Base-by-base conservation (phyloP, 306 rosid genomes). In the Benincasa hispida region DNA sequence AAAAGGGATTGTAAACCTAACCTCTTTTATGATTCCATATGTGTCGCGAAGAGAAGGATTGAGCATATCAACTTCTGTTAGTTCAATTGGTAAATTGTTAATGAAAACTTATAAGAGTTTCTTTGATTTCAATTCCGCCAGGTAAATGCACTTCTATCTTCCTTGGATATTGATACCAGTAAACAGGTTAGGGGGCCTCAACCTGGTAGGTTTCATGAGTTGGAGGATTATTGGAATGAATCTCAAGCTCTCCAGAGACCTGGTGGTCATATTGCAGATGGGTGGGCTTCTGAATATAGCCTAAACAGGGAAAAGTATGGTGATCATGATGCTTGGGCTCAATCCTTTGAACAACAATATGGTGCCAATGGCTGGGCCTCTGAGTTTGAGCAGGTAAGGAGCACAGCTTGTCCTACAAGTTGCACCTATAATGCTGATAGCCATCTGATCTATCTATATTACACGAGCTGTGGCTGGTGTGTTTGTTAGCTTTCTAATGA, bases 281-380 rank as follows among this genome's bases (percentile, higher is more conserved):
- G 91, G 77, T 95, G 99, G 99, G 89, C 90, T 82, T 47, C 90
- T 76, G 98, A 95, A 80, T 95, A 73, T 81, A 66, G 85, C 77
- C 92, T 90, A 72, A 85, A 84, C 60, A 84, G 89, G 82, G 87
- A 57, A 78, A 81, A 69, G 62, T 89, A 50, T 78, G 95, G 85
- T 35, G 85, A 90, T 83, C 98, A 91, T 35, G 85, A 89, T 62
- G 79, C 79, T 18, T 95, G 99, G 98, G 99, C 92, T 47, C 87
- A 77, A 77, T 89, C 96, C 17, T 95, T 89, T 86, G 97, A 92
- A 85, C 96, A 82, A 76, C 97, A 95, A 54, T 80, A 90, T 78
- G 98, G 99, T 70, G 86, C 81, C 59, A 89, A 84, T 86, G 97
- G 97, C 35, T 95, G 99, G 98, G 97, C 81, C 80, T 95, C 98